A percentile compares a stretch with the other conserved stretches of the same genome.
Conservation (phyloP, 1,284 basidiomycete species). For the Tremellales sp. region DNA sequence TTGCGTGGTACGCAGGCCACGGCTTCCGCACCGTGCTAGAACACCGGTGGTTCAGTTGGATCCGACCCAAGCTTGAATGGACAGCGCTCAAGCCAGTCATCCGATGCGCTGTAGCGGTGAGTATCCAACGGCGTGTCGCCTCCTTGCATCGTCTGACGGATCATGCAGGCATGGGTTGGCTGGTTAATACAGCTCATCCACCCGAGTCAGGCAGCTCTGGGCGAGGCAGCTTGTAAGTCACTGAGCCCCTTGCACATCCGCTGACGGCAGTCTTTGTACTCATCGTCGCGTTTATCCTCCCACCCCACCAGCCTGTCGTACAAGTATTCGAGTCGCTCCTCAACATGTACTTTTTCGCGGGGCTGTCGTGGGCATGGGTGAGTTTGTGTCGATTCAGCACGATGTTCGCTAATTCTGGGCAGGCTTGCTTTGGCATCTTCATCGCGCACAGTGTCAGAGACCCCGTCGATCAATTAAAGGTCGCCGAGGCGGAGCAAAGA, state of each 20-base stretch:
- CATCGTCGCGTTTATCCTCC: slow-evolving; percentile 41
- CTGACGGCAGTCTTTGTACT: slow-evolving; percentile 33
- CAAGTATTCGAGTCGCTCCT: slow-evolving; percentile 39
- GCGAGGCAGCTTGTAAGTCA: slow-evolving; percentile 42
- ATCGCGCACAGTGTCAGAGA: slow-evolving; percentile 24
- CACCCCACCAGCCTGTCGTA: slow-evolving; percentile 36
- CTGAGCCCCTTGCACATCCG: background rate
- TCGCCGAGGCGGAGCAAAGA: slow-evolving; percentile 27
- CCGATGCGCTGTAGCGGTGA: slow-evolving; percentile 36
- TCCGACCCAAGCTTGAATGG: slow-evolving; percentile 33
- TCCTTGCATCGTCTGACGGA: background rate
- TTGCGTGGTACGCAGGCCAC: background rate
- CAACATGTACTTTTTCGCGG: slow-evolving; percentile 42
- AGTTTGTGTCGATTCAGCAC: background rate
- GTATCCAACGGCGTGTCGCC: slow-evolving; percentile 7
- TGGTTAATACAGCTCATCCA: slow-evolving; percentile 39
- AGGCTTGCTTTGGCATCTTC: slow-evolving; percentile 33
- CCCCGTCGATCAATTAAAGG: slow-evolving; percentile 17
- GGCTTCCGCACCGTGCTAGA: slow-evolving; percentile 6
- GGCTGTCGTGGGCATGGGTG: slow-evolving; percentile 44
- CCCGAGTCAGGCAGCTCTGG: slow-evolving; percentile 29
- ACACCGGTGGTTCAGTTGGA: slow-evolving; percentile 40
- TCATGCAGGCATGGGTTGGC: slow-evolving; percentile 46
- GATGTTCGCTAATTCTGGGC: background rate
- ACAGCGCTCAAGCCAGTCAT: slow-evolving; percentile 37